Evolutionary conservation across 2,329 filamentous ascomycete species (phyloP).

Genomic region (Cryphonectria carpinicola): DNA sequence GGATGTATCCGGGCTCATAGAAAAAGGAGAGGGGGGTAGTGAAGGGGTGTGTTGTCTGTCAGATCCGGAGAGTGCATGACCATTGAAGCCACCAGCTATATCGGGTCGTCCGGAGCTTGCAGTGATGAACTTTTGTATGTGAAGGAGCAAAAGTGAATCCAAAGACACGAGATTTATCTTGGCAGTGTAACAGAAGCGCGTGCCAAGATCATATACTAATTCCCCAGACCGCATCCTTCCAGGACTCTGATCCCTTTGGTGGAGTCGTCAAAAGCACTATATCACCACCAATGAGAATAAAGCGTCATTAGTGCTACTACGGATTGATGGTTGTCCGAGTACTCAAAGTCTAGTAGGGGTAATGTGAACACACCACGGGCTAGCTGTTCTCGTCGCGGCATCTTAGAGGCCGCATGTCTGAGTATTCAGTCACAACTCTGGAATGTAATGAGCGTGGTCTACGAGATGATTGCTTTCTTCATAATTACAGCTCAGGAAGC

Average conservation of each 20-base stretch:
- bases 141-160: background rate
- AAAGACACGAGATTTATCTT: background rate
- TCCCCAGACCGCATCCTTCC: background rate
- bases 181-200: background rate
- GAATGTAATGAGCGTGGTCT: background rate
- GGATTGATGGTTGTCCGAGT: background rate
- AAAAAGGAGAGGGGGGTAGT: background rate
- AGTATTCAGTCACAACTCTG: background rate
- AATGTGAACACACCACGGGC: background rate
- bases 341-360: background rate
- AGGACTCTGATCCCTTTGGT: background rate
- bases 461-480: background rate
- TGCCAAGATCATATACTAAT: conserved; percentile 2
- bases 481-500: background rate
- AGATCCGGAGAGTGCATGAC: background rate
- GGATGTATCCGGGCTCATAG: background rate
- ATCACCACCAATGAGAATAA: background rate
- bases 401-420: background rate
- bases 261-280: background rate
- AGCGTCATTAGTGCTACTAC: background rate
- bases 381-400: background rate
- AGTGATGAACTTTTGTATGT: background rate
- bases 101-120: background rate
- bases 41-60: background rate
- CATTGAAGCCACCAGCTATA: background rate